Evolutionary conservation across 257 asterid species (phyloP), one percentile per base, ranked within the genome.

Genomic region (Anisodus acutangulus): DNA sequence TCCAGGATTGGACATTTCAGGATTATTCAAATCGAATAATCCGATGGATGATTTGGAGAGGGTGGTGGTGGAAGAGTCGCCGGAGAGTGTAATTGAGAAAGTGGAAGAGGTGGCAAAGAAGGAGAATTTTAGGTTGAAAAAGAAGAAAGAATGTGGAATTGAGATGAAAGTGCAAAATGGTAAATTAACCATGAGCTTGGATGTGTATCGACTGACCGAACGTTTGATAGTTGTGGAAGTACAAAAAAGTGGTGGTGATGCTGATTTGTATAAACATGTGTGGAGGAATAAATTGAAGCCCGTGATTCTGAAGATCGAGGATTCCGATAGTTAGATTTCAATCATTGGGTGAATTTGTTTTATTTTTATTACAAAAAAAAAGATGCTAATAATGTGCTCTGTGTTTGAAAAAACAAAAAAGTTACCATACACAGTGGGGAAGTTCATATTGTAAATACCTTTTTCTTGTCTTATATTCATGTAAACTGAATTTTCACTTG

Each of bases 1-100:
- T 0, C 85, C 91, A 0, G 99, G 98, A 4, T 84, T 96, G 35
- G 91, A 96, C 79, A 90, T 96, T 1, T 87, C 94, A 1, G 94
- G 94, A 4, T 60, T 96, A 90, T 90, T 96, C 11, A 84, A 88
- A 0, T 80, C 89, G 39, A 71, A 31, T 68, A 68, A 49, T 22
- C 60, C 87, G 10, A 81, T 51, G 68, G 89, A 84, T 54, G 90
- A 91, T 47, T 93, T 91, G 13, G 93, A 92, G 47, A 87, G 97
- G 84, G 8, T 91, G 37, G 92, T 89, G 86, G 90, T 87, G 71
- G 94, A 87, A 84, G 91, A 83, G 10, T 51, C 90, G 76, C 97
- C 98, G 90, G 98, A 93, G 84, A 87, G 19, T 5, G 85, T 95
- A 0, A 80, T 94, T 1, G 89, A 88, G 88, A 88, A 83, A 86